Evolutionary conservation across 176 grass and related monocot species (phyloP).

Genomic region (Musa itinerans): DNA sequence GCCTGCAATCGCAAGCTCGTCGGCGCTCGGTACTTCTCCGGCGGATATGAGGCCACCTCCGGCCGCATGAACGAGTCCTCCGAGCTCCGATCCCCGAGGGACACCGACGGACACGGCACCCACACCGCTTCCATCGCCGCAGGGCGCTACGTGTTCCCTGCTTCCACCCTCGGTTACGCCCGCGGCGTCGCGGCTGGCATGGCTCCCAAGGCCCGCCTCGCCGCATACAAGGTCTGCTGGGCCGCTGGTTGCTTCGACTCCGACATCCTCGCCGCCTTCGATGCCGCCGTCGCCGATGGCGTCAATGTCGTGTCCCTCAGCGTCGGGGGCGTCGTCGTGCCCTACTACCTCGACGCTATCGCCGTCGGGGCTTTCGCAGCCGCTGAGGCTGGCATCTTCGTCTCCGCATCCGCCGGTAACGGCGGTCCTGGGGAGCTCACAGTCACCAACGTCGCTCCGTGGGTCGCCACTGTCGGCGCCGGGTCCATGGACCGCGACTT

Average conservation of each 20-base stretch:
- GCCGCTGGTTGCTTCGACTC: conserved; percentile 74
- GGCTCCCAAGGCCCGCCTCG: conserved; percentile 85
- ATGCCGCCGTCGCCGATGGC: conserved; percentile 68
- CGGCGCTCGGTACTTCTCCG: conserved; percentile 67
- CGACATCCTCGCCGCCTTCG: conserved; percentile 93
- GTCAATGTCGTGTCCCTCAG: conserved; percentile 75
- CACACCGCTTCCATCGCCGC: conserved; percentile 91
- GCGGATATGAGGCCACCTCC: conserved; percentile 68
- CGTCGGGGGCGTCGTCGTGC: conserved; percentile 82
- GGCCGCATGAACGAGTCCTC: conserved; percentile 78
- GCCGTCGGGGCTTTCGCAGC: conserved; percentile 83
- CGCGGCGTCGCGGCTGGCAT: conserved; percentile 79
- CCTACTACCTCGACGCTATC: conserved; percentile 86
- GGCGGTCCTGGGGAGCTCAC: conserved; percentile 75
- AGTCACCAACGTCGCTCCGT: conserved; percentile 82
- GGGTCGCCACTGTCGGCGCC: conserved; percentile 78
- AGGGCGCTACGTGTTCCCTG: conserved; percentile 89
- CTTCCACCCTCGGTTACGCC: conserved; percentile 84
- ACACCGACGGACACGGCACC: conserved; percentile 76
- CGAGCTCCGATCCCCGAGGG: conserved; percentile 67
- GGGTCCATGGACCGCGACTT: conserved; percentile 95
- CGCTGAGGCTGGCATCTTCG: conserved; percentile 69
- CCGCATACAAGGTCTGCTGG: conserved; percentile 96
- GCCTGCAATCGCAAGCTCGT: conserved; percentile 87
- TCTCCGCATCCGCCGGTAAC: conserved; percentile 82